Conservation (phyloP, 2,329 filamentous ascomycete species). For the Lecanoromycetidae sp. region DNA sequence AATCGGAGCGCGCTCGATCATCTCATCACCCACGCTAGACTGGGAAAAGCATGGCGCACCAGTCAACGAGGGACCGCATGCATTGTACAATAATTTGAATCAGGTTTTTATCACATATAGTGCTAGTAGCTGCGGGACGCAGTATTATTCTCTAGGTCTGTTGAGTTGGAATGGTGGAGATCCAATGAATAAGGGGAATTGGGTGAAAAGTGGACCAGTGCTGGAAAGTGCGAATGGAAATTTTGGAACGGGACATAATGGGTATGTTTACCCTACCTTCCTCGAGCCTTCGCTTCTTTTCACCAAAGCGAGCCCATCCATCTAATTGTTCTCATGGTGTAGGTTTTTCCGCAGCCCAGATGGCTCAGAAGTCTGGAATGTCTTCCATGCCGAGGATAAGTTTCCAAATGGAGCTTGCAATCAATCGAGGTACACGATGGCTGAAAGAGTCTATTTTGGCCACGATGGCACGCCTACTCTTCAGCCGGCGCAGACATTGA, state of each 20-base stretch:
- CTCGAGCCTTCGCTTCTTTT: background rate
- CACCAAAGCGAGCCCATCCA: background rate
- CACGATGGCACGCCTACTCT: slow-evolving; percentile 43
- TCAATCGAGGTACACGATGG: slow-evolving; percentile 42
- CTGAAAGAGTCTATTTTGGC: slow-evolving; percentile 40
- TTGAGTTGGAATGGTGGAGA: slow-evolving; percentile 38
- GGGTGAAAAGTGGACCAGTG: slow-evolving; percentile 44
- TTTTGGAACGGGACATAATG: slow-evolving; percentile 46
- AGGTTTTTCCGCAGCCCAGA: slow-evolving; percentile 48
- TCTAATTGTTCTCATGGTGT: background rate
- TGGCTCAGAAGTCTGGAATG: slow-evolving; percentile 42
- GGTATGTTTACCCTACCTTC: slow-evolving; percentile 24
- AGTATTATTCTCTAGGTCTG: slow-evolving; percentile 16
- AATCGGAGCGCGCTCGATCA: slow-evolving; percentile 36
- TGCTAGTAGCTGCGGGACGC: slow-evolving; percentile 47
- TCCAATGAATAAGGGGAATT: slow-evolving; percentile 28
- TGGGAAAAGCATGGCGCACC: slow-evolving; percentile 41
- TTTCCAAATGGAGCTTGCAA: slow-evolving; percentile 41
- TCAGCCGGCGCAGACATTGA: slow-evolving; percentile 25
- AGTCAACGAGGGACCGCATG: slow-evolving; percentile 45
- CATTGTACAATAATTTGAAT: slow-evolving; percentile 39
- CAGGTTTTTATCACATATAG: slow-evolving; percentile 44
- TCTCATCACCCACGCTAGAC: slow-evolving; percentile 39
- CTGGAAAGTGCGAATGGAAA: slow-evolving; percentile 44
- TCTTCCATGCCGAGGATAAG: slow-evolving; percentile 42